phyloP scores from a whole-genome alignment of 2,329 filamentous ascomycete genomes.

The Knufia petricola region DNA sequence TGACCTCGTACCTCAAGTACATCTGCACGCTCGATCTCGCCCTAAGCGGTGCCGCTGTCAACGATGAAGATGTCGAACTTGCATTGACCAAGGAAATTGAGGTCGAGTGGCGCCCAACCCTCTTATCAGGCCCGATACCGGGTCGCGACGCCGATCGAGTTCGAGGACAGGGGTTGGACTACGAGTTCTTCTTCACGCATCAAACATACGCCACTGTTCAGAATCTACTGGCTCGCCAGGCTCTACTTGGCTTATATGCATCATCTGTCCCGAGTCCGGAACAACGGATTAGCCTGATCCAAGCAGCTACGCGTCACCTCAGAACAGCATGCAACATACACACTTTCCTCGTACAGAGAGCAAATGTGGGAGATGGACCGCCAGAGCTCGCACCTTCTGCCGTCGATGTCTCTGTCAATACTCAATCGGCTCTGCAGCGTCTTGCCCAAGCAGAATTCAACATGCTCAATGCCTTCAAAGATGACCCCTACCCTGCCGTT shows the following conservation, averaged over 20 bases:
- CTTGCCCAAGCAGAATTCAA: constrained; percentile 81
- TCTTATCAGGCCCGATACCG: constrained; percentile 52
- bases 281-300: constrained; percentile 60
- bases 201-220: constrained; percentile 68
- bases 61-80: constrained; percentile 56
- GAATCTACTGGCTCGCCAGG: constrained; percentile 60
- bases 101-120: constrained; percentile 69
- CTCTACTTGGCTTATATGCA: constrained; percentile 64
- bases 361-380: constrained; percentile 41
- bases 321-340: constrained; percentile 72
- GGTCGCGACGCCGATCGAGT: constrained; percentile 57
- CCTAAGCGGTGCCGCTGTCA: constrained; percentile 47
- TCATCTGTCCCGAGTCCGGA: constrained; percentile 52
- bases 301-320: constrained; percentile 65
- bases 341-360: constrained; percentile 46
- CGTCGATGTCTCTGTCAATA: constrained; percentile 37
- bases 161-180: constrained; percentile 63
- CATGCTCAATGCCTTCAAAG: constrained; percentile 79
- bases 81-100: constrained; percentile 59
- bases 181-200: constrained; percentile 72
- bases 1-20: constrained; percentile 75
- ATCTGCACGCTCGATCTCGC: constrained; percentile 68
- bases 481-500: constrained; percentile 80
- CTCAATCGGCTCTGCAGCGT: constrained; percentile 35
- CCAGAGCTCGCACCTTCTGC: constrained; percentile 18